Evolutionary conservation across 441 rosid genomes (phyloP).

Genomic region (Adansonia rubrostipa): DNA sequence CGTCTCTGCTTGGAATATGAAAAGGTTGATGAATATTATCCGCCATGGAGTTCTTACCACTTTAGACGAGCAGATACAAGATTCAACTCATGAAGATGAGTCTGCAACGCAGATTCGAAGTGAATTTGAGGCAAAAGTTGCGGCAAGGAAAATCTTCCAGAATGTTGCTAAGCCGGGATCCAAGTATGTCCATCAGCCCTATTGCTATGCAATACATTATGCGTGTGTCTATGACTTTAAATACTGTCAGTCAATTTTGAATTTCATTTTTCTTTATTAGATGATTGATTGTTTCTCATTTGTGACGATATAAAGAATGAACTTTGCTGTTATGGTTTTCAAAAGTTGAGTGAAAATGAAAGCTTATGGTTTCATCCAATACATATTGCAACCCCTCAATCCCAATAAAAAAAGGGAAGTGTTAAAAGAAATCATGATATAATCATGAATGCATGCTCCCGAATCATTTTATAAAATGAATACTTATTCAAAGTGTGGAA

Average conservation of each 20-base stretch:
- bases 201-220: neutral
- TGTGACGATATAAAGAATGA: neutral
- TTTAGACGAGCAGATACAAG: constrained; percentile 59
- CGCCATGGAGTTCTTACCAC: constrained; percentile 58
- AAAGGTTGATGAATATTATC: constrained; percentile 57
- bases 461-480: neutral
- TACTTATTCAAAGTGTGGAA: neutral
- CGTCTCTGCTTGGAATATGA: constrained; percentile 78
- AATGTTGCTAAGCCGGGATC: constrained; percentile 64
- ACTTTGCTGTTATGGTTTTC: neutral
- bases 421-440: neutral
- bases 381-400: neutral
- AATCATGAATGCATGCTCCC: neutral
- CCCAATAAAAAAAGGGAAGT: neutral
- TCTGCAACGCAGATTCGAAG: constrained; percentile 53
- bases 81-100: constrained; percentile 53
- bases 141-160: constrained; percentile 57
- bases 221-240: neutral
- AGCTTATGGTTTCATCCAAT: neutral
- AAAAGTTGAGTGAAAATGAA: neutral
- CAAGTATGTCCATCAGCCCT: constrained; percentile 41
- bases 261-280: neutral
- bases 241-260: neutral
- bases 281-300: neutral
- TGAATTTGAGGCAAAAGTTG: constrained; percentile 61